These are phyloP conservation scores for Hortaea sp. DNA, from an alignment of 2,329 filamentous ascomycete genomes.

Conservation along the genomic window DNA sequence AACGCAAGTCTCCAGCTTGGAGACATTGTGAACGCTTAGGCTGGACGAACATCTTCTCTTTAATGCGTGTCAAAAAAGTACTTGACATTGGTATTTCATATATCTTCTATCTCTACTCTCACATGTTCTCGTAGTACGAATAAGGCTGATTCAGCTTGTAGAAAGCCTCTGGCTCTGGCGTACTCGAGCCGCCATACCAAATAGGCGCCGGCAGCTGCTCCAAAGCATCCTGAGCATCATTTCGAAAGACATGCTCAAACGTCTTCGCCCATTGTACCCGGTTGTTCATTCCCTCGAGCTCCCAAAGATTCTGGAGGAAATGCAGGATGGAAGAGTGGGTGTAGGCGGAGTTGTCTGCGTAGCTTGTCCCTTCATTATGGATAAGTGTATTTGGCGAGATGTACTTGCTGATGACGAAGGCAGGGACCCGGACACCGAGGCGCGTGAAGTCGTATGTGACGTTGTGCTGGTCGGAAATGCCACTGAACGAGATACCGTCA, in stretches of 20 bases:
- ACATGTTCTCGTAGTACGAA: slow-evolving; percentile 1
- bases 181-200: slow-evolving; percentile 10
- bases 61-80: too few relatives aligned
- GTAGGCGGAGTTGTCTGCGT: slow-evolving; percentile 28
- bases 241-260: slow-evolving; percentile 28
- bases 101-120: too few relatives aligned
- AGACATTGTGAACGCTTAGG: too few relatives aligned
- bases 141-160: slow-evolving; percentile 2
- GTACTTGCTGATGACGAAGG: slow-evolving; percentile 8
- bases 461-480: slow-evolving; percentile 22
- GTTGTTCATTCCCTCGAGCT: slow-evolving; percentile 30
- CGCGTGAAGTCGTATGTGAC: slow-evolving; percentile 31
- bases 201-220: slow-evolving; percentile 23
- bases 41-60: too few relatives aligned
- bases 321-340: slow-evolving; percentile 32
- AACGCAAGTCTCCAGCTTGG: too few relatives aligned
- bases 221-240: slow-evolving; percentile 18
- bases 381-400: slow-evolving; percentile 23
- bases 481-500: slow-evolving; percentile 26
- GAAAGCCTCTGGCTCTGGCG: slow-evolving; percentile 4
- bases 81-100: too few relatives aligned
- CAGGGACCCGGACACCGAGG: slow-evolving; percentile 25
- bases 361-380: slow-evolving; percentile 29
- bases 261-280: slow-evolving; percentile 34
- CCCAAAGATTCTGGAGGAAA: slow-evolving; percentile 33